These are phyloP conservation scores for Myriangium duriaei DNA, from an alignment of 2,329 filamentous ascomycete genomes.

Conservation along the genomic window DNA sequence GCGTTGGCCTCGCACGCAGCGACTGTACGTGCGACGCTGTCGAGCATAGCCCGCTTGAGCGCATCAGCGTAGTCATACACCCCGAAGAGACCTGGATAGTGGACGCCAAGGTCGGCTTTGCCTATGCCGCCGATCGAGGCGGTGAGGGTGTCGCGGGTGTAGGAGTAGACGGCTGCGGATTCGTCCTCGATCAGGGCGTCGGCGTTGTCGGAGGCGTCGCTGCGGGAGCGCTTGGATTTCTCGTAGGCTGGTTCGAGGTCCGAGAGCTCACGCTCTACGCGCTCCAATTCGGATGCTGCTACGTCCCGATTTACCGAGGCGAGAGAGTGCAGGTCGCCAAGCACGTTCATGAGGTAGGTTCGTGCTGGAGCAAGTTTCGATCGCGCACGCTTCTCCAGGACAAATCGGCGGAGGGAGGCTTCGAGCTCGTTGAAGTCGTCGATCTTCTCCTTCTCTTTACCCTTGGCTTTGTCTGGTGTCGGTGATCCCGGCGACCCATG, in stretches of 20 bases:
- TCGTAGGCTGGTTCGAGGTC: slow-evolving; percentile 79
- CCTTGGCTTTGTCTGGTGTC: slow-evolving; percentile 56
- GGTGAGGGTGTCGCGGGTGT: slow-evolving; percentile 64
- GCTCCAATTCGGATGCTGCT: slow-evolving; percentile 69
- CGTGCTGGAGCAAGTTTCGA: slow-evolving; percentile 93
- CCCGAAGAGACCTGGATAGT: slow-evolving; percentile 73
- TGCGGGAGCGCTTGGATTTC: slow-evolving; percentile 65
- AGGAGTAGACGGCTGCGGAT: slow-evolving; percentile 72
- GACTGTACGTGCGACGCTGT: slow-evolving; percentile 71
- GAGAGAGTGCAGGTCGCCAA: slow-evolving; percentile 73
- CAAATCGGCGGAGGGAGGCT: slow-evolving; percentile 77
- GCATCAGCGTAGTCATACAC: slow-evolving; percentile 91
- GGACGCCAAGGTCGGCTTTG: slow-evolving; percentile 64
- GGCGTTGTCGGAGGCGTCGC: slow-evolving; percentile 68
- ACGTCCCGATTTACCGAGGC: slow-evolving; percentile 81
- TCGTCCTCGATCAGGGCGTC: slow-evolving; percentile 74
- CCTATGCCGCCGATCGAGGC: slow-evolving; percentile 66
- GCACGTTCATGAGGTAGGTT: slow-evolving; percentile 86
- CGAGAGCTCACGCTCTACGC: slow-evolving; percentile 66
- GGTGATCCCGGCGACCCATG: slow-evolving; percentile 31
- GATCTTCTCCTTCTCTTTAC: slow-evolving; percentile 63
- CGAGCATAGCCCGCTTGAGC: slow-evolving; percentile 80
- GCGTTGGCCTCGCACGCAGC: slow-evolving; percentile 72
- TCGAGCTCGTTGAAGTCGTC: slow-evolving; percentile 85
- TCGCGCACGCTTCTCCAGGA: slow-evolving; percentile 85